phyloP scores from a whole-genome alignment of 495 filamentous ascomycete species.

The Hypoxylon intermedium region DNA sequence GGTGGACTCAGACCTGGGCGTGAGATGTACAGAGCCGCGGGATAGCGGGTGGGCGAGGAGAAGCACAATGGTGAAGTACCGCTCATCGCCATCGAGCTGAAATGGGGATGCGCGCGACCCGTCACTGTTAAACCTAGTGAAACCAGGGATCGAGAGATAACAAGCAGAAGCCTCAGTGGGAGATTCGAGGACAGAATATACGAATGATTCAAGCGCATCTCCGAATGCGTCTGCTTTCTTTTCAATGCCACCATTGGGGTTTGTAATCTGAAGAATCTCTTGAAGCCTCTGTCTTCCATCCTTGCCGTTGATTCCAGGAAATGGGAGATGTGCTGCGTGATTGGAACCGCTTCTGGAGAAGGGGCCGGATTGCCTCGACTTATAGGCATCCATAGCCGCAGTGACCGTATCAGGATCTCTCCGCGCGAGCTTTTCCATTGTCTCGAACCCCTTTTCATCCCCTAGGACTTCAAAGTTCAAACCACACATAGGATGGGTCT shows the following conservation, averaged over 20 bases:
- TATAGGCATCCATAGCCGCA: constrained; percentile 19
- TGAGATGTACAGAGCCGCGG: constrained; percentile 63
- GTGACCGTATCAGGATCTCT: constrained; percentile 64
- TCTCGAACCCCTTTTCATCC: constrained; percentile 67
- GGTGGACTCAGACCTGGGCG: constrained; percentile 43
- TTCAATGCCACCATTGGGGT: background rate
- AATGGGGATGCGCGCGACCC: background rate
- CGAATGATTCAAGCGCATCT: background rate
- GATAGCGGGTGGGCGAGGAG: constrained; percentile 50
- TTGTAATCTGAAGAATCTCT: background rate
- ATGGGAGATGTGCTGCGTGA: constrained; percentile 75
- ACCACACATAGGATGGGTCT: constrained; percentile 31
- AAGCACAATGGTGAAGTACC: background rate
- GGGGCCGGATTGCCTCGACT: constrained; percentile 16
- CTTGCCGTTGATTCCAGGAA: constrained; percentile 1
- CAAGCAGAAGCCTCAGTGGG: background rate
- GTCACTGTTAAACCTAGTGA: background rate
- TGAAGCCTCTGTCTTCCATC: background rate
- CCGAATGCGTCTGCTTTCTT: background rate
- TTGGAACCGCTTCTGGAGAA: constrained; percentile 68
- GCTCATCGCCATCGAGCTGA: background rate
- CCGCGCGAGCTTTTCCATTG: constrained; percentile 74
- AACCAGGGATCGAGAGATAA: background rate
- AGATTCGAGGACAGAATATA: background rate
- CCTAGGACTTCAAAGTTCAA: constrained; percentile 8